These are phyloP conservation scores for Steccherinum ochraceum DNA, from an alignment of 768 basidiomycete genomes.

Conservation along the genomic window DNA sequence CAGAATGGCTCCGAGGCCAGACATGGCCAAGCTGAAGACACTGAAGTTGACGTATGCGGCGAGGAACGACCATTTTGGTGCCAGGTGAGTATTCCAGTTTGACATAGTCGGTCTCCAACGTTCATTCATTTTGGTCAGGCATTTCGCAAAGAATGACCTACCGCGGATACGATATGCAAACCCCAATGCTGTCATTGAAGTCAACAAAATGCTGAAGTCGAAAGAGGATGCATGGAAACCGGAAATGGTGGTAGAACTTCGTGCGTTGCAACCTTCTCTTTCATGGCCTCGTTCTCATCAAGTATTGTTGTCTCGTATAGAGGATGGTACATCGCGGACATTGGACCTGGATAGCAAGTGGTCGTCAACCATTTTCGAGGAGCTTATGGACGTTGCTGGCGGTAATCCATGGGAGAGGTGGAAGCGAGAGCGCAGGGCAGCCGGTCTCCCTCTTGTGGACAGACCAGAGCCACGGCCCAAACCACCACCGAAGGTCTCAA, in stretches of 20 bases:
- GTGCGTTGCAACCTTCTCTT: slow-evolving; percentile 36
- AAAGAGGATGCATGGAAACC: slow-evolving; percentile 53
- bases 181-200: slow-evolving; percentile 54
- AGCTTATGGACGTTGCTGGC: slow-evolving; percentile 65
- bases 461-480: slow-evolving; percentile 11
- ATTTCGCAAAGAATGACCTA: slow-evolving; percentile 76
- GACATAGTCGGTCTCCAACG: too few relatives aligned
- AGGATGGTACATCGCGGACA: slow-evolving; percentile 39
- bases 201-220: slow-evolving; percentile 49
- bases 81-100: slow-evolving; percentile 40
- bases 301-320: too few relatives aligned
- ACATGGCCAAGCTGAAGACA: slow-evolving; percentile 40
- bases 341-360: slow-evolving; percentile 60
- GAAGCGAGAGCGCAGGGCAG: slow-evolving; percentile 39
- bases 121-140: slow-evolving; percentile 33
- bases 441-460: slow-evolving; percentile 41
- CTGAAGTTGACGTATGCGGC: slow-evolving; percentile 52
- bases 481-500: slow-evolving; percentile 2
- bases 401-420: slow-evolving; percentile 52
- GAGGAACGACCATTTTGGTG: slow-evolving; percentile 69
- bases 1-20: slow-evolving; percentile 44
- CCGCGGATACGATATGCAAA: slow-evolving; percentile 76
- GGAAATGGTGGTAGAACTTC: slow-evolving; percentile 52
- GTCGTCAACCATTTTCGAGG: slow-evolving; percentile 61
- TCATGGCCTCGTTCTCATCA: background rate